These are phyloP conservation scores for Alnus glutinosa DNA, from an alignment of 306 rosid genomes.

Conservation along the genomic window DNA sequence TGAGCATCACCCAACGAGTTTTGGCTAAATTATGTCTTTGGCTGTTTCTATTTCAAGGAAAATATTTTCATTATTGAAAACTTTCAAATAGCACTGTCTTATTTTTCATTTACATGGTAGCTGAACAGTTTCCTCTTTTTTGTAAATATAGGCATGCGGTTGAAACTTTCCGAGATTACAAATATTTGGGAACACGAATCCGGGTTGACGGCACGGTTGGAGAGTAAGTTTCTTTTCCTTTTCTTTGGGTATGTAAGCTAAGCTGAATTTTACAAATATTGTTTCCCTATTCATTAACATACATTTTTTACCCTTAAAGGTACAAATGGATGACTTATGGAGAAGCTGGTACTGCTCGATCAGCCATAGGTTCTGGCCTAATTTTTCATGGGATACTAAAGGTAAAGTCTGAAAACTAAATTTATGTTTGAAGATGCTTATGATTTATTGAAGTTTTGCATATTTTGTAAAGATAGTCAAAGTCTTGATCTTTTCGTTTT, in stretches of 20 bases:
- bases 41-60: background rate
- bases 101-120: constrained; percentile 22
- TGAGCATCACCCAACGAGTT: constrained; percentile 48
- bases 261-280: constrained; percentile 15
- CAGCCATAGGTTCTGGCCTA: constrained; percentile 92
- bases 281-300: constrained; percentile 27
- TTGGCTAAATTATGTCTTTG: constrained; percentile 8
- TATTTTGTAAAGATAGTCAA: background rate
- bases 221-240: constrained; percentile 58
- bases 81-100: background rate
- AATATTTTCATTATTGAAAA: background rate
- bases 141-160: constrained; percentile 68
- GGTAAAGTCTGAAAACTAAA: constrained; percentile 49
- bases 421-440: constrained; percentile 16
- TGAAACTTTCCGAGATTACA: constrained; percentile 79
- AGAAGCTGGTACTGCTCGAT: constrained; percentile 85
- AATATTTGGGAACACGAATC: constrained; percentile 88
- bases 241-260: background rate
- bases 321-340: constrained; percentile 99
- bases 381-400: constrained; percentile 67
- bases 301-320: constrained; percentile 41
- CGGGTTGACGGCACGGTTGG: constrained; percentile 96
- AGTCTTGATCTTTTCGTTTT: constrained; percentile 4
- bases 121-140: constrained; percentile 34
- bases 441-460: background rate